Percentiles rank a stretch among this genome's conserved stretches.
Conservation (phyloP, 208 protist genomes). For the Acanthamoeba comandoni region DNA sequence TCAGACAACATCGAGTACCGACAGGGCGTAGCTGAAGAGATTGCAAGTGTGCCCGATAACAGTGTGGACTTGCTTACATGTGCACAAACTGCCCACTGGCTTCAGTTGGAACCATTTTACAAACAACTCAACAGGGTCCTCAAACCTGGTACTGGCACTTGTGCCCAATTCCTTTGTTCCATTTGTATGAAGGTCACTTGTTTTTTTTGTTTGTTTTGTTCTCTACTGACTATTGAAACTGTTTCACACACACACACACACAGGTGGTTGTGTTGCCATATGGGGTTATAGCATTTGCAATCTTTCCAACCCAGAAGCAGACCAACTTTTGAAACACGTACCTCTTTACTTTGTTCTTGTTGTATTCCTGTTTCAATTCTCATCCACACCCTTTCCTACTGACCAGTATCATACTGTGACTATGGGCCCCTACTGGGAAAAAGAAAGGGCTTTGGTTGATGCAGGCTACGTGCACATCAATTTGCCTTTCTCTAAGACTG, state of each 20-base stretch:
- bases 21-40: not conserved
- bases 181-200: no score
- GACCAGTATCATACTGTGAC: constrained; percentile 29
- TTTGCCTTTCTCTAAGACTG: not conserved
- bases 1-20: constrained; percentile 35
- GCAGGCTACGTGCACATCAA: constrained; percentile 30
- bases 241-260: not conserved
- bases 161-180: no score
- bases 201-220: no score
- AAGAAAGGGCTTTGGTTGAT: constrained; percentile 37
- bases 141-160: constrained; percentile 44
- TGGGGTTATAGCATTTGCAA: constrained; percentile 49
- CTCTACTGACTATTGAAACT: no score
- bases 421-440: constrained; percentile 59
- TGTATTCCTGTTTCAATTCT: constrained; percentile 6
- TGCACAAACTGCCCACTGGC: constrained; percentile 51
- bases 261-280: constrained; percentile 39
- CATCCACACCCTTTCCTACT: not conserved
- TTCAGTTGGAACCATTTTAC: constrained; percentile 38
- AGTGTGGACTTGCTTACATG: constrained; percentile 38
- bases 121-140: constrained; percentile 13
- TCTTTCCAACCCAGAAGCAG: constrained; percentile 25
- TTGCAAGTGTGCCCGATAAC: not conserved
- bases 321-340: not conserved
- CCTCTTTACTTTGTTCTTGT: not conserved